phyloP scores from a whole-genome alignment of 495 filamentous ascomycete genomes.

The Hypoxylon perforatum region DNA sequence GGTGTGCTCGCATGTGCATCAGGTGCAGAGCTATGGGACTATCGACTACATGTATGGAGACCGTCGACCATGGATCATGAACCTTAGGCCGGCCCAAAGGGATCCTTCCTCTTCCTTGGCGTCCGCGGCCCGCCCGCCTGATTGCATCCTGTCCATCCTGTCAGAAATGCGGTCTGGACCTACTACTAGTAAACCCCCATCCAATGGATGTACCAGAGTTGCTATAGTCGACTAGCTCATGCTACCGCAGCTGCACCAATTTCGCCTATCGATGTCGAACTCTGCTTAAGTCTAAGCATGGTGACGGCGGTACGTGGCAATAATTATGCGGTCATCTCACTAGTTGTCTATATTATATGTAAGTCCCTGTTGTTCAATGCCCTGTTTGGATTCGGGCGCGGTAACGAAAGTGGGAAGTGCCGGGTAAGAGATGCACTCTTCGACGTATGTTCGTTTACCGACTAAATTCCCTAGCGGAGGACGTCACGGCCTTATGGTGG shows the following conservation, averaged over 20 bases:
- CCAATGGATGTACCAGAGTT: neutral
- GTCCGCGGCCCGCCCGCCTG: slow-evolving; percentile 33
- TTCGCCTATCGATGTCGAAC: slow-evolving; percentile 17
- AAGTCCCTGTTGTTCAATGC: slow-evolving; percentile 9
- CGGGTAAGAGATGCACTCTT: neutral
- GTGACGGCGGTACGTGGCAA: slow-evolving; percentile 36
- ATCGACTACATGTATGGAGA: too few relatives aligned
- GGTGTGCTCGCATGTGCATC: slow-evolving; percentile 36
- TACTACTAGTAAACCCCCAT: neutral
- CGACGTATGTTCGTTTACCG: neutral
- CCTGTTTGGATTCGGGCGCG: neutral
- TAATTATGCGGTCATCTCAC: slow-evolving; percentile 36
- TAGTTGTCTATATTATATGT: slow-evolving; percentile 18
- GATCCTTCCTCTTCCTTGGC: slow-evolving; percentile 32
- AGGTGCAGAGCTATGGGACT: slow-evolving; percentile 11
- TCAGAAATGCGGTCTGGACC: slow-evolving; percentile 40
- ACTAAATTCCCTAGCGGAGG: slow-evolving; percentile 13
- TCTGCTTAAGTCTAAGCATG: slow-evolving; percentile 14
- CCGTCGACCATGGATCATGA: too few relatives aligned
- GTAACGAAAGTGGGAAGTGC: neutral
- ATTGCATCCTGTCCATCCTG: slow-evolving; percentile 36
- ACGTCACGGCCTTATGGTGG: neutral
- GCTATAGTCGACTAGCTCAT: slow-evolving; percentile 5
- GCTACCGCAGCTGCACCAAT: slow-evolving; percentile 17
- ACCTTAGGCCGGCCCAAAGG: slow-evolving; percentile 22